A percentile compares a stretch with the other conserved stretches of the same genome.
Evolutionary conservation across 2,329 filamentous ascomycete species (phyloP).

Genomic region (Penicillium sp.): DNA sequence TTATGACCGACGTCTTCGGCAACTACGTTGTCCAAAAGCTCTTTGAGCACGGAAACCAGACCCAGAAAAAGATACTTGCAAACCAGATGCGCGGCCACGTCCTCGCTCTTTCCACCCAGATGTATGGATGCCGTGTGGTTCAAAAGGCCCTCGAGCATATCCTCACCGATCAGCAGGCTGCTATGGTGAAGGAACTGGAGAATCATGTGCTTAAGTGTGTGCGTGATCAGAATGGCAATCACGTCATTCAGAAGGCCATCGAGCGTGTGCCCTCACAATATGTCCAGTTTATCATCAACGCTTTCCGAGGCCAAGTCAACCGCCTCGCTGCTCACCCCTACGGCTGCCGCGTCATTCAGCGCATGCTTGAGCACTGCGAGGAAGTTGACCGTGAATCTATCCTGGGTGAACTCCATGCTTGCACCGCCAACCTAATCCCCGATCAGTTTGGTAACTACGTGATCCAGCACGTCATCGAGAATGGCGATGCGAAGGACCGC

Average conservation of each 20-base stretch:
- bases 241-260: constrained; percentile 93
- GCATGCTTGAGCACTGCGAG: constrained; percentile 80
- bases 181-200: constrained; percentile 79
- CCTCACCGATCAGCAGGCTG: constrained; percentile 84
- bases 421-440: constrained; percentile 69
- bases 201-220: constrained; percentile 73
- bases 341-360: constrained; percentile 89
- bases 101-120: constrained; percentile 73
- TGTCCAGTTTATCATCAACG: constrained; percentile 80
- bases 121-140: constrained; percentile 93
- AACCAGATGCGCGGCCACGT: constrained; percentile 86
- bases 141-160: constrained; percentile 95
- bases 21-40: constrained; percentile 99
- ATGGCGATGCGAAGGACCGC: constrained; percentile 71
- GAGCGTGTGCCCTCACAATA: constrained; percentile 73
- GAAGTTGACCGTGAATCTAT: constrained; percentile 69
- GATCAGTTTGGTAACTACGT: constrained; percentile 97
- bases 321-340: constrained; percentile 75
- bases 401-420: constrained; percentile 73
- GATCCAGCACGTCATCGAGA: constrained; percentile 82
- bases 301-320: constrained; percentile 72
- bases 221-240: constrained; percentile 88
- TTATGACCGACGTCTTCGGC: constrained; percentile 96
- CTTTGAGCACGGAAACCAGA: constrained; percentile 91
- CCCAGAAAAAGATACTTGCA: constrained; percentile 84